phyloP scores from a whole-genome alignment of 176 grass and related monocot species.

The Aegilops tauschii region DNA sequence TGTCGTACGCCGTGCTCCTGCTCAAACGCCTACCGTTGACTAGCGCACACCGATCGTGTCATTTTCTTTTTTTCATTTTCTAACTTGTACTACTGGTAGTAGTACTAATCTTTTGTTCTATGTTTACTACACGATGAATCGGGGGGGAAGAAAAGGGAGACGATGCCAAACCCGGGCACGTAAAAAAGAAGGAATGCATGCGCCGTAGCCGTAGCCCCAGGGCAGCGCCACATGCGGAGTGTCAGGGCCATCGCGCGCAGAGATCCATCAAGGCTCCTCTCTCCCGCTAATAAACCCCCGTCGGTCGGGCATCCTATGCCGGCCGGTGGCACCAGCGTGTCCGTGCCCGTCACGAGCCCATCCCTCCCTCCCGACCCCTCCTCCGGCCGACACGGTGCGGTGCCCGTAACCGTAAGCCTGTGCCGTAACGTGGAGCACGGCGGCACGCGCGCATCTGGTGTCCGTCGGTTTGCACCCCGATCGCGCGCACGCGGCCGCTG shows the following conservation, averaged over 20 bases:
- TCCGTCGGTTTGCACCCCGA: neutral
- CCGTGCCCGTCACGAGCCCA: neutral
- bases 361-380: neutral
- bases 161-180: neutral
- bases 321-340: neutral
- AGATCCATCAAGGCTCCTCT: neutral
- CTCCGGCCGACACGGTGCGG: neutral
- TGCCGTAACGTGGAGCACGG: neutral
- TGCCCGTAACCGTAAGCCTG: neutral
- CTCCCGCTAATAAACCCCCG: neutral
- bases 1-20: neutral
- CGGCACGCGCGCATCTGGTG: constrained; percentile 37
- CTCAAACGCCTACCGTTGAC: neutral
- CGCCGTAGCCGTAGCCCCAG: neutral
- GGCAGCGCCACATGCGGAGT: constrained; percentile 22
- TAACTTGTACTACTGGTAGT: no score
- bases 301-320: constrained; percentile 26
- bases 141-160: neutral
- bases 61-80: no score
- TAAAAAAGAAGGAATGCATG: neutral
- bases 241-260: constrained; percentile 21
- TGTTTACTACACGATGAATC: neutral
- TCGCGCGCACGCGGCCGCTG: neutral
- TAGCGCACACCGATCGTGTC: no score
- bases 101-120: no score